These are phyloP conservation scores for Wickerhamiella lipophila DNA, from an alignment of 805 yeast species.

Conservation along the genomic window DNA sequence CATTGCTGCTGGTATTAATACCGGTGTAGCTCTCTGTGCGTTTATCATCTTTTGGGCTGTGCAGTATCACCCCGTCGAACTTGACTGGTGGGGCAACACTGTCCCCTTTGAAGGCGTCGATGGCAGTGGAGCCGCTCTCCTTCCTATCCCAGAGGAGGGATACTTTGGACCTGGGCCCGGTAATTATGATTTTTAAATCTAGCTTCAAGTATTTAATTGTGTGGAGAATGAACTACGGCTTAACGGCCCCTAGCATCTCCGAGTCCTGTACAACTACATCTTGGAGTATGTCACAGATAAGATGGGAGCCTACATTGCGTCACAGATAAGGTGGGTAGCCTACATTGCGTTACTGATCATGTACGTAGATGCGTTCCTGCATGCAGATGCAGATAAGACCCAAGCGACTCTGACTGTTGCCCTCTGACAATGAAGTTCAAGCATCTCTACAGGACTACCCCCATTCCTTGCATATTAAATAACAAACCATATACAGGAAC, in stretches of 20 bases:
- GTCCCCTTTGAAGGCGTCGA: slow-evolving; percentile 20
- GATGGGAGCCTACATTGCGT: too few species aligned
- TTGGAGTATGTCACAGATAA: too few species aligned
- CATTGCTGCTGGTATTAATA: slow-evolving; percentile 43
- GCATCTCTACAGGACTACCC: not conserved
- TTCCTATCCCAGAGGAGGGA: not conserved
- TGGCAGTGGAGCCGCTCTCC: slow-evolving; percentile 12
- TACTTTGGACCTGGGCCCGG: slow-evolving; percentile 9
- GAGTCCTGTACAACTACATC: too few species aligned
- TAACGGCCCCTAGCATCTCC: too few species aligned
- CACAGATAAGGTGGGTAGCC: too few species aligned
- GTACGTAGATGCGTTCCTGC: too few species aligned
- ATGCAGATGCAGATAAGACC: too few species aligned
- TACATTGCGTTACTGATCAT: too few species aligned
- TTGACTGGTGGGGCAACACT: slow-evolving; percentile 55
- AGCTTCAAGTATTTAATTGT: too few species aligned
- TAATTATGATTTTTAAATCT: not conserved
- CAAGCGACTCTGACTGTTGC: too few species aligned
- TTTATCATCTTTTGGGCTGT: slow-evolving; percentile 43
- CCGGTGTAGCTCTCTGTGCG: slow-evolving; percentile 51
- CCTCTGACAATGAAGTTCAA: not conserved
- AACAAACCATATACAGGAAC: not conserved
- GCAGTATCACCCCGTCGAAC: slow-evolving; percentile 30
- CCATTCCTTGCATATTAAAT: not conserved
- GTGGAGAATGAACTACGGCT: too few species aligned